A percentile compares a stretch with the other conserved stretches of the same genome.
Conservation (phyloP, 1,284 basidiomycete species). For the Rhodotorula sp. region DNA sequence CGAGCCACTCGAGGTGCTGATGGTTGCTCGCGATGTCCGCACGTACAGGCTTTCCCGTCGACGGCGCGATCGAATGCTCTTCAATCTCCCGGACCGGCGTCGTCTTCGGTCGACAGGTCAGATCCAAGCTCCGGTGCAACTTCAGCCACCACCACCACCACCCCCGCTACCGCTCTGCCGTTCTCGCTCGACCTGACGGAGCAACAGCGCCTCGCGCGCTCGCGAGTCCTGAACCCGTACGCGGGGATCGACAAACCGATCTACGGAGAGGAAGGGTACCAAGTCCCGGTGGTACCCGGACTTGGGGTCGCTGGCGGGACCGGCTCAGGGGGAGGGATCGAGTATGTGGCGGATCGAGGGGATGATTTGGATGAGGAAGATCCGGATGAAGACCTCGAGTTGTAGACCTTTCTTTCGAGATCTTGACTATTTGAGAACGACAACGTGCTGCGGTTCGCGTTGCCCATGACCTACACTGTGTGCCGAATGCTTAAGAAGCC, state of each 20-base stretch:
- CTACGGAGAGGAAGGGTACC: conserved; percentile 42
- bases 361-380: conserved; percentile 87
- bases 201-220: conserved; percentile 73
- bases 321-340: conserved; percentile 50
- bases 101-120: not conserved
- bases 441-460: no score
- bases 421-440: no score
- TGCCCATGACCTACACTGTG: no score
- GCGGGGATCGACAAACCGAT: conserved; percentile 7
- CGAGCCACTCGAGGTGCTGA: no score
- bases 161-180: conserved; percentile 52
- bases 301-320: conserved; percentile 46
- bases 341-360: conserved; percentile 80
- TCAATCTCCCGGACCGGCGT: no score
- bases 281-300: conserved; percentile 48
- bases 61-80: no score
- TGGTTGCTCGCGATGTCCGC: no score
- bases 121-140: not conserved
- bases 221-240: conserved; percentile 80
- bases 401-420: conserved; percentile 51
- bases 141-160: not conserved
- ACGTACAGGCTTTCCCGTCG: no score
- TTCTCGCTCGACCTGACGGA: conserved; percentile 83
- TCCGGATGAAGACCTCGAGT: conserved; percentile 82
- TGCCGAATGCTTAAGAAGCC: no score